Conservation (phyloP, 2,329 filamentous ascomycete species). For the Arthrinium phaeospermum region DNA sequence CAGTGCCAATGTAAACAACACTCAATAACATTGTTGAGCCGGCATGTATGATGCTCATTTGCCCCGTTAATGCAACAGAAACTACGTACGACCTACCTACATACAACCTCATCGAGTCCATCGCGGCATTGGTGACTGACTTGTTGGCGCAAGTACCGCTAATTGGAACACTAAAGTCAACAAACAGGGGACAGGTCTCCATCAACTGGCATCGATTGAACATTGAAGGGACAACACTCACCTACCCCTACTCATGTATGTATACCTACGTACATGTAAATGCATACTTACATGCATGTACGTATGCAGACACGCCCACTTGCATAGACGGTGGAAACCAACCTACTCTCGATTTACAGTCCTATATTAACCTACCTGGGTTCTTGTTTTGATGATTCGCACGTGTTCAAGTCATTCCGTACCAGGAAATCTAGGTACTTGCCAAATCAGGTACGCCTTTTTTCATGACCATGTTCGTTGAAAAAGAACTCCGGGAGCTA, state of each 20-base stretch:
- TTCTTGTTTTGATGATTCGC: neutral
- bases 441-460: neutral
- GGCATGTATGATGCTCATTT: constrained; percentile 3
- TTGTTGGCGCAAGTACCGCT: neutral
- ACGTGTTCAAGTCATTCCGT: neutral
- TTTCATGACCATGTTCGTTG: neutral
- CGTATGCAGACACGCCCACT: neutral
- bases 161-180: neutral
- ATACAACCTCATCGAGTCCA: neutral
- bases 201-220: neutral
- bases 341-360: neutral
- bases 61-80: neutral
- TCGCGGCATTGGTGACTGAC: neutral
- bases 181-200: neutral
- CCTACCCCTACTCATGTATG: neutral
- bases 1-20: neutral
- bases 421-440: neutral
- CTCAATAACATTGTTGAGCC: constrained; percentile 9
- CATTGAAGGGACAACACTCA: neutral
- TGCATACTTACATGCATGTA: neutral
- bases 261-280: too few species aligned
- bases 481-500: constrained; percentile 13
- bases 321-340: neutral
- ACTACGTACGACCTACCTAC: neutral
- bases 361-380: neutral